These are phyloP conservation scores for Corylus americana DNA, from an alignment of 306 rosid genomes.

Conservation along the genomic window DNA sequence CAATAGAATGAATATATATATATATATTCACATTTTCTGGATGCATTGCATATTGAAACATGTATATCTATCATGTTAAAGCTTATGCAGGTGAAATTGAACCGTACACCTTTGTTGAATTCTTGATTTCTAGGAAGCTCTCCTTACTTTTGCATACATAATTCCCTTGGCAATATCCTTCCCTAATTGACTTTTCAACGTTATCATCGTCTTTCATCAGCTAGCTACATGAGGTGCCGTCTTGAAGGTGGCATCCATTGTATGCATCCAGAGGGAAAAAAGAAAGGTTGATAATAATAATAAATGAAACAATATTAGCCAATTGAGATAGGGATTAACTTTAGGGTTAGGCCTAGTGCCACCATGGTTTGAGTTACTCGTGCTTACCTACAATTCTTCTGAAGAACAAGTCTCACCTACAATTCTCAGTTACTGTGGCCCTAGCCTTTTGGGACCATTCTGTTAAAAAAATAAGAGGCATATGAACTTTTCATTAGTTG, in stretches of 20 bases:
- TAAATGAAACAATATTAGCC: background rate
- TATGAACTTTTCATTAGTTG: background rate
- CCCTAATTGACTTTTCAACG: background rate
- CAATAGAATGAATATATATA: background rate
- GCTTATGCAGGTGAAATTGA: background rate
- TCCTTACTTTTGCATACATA: background rate
- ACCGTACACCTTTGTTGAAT: background rate
- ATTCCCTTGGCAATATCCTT: background rate
- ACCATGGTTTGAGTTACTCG: too few relatives aligned
- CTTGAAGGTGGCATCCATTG: background rate
- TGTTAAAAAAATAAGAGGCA: background rate
- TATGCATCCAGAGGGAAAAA: background rate
- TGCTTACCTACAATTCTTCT: background rate
- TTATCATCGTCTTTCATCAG: background rate
- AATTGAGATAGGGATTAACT: too few relatives aligned
- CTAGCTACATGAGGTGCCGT: background rate
- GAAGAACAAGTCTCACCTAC: background rate
- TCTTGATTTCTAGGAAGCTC: background rate
- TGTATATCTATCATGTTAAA: too few relatives aligned
- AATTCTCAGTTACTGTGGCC: background rate
- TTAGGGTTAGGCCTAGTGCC: background rate
- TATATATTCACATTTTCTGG: background rate
- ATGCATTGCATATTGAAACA: background rate
- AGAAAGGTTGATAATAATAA: background rate
- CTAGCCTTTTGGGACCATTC: slow-evolving; percentile 19